phyloP scores from a whole-genome alignment of 176 grass and related monocot species.

The Canna indica region DNA sequence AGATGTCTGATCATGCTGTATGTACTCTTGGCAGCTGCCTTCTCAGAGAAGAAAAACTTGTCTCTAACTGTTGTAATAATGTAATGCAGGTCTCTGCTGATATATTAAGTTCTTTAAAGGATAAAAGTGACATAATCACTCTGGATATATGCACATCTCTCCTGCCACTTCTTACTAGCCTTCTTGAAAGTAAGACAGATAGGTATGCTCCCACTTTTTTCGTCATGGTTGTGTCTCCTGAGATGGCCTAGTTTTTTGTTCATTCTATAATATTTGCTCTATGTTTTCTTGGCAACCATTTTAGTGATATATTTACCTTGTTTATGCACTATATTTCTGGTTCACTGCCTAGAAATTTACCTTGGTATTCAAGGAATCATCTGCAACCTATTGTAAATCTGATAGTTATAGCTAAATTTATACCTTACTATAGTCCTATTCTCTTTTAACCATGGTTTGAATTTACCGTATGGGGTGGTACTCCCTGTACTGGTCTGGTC shows the following conservation, averaged over 20 bases:
- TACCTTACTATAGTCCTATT: neutral
- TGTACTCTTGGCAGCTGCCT: conserved; percentile 15
- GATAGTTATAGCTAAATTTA: neutral
- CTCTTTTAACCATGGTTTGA: too few species aligned
- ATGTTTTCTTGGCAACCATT: neutral
- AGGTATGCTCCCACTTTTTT: conserved; percentile 34
- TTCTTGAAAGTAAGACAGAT: conserved; percentile 93
- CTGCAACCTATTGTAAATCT: neutral
- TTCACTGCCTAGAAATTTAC: neutral
- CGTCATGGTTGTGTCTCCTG: neutral
- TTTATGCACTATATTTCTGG: neutral
- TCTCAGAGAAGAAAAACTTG: conserved; percentile 1
- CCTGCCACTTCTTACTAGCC: conserved; percentile 51
- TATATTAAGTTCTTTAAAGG: conserved; percentile 61
- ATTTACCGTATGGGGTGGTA: too few species aligned
- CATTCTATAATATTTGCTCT: neutral
- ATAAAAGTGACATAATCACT: conserved; percentile 70
- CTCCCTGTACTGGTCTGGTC: too few species aligned
- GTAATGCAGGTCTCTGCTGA: conserved; percentile 70
- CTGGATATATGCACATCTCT: conserved; percentile 80
- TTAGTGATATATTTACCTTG: neutral
- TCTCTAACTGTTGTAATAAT: conserved; percentile 16
- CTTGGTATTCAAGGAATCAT: neutral
- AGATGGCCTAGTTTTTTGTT: neutral
- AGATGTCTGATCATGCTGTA: conserved; percentile 93